Base-by-base conservation (phyloP, 2,329 filamentous ascomycete genomes). In the Diplodia sapinea region DNA sequence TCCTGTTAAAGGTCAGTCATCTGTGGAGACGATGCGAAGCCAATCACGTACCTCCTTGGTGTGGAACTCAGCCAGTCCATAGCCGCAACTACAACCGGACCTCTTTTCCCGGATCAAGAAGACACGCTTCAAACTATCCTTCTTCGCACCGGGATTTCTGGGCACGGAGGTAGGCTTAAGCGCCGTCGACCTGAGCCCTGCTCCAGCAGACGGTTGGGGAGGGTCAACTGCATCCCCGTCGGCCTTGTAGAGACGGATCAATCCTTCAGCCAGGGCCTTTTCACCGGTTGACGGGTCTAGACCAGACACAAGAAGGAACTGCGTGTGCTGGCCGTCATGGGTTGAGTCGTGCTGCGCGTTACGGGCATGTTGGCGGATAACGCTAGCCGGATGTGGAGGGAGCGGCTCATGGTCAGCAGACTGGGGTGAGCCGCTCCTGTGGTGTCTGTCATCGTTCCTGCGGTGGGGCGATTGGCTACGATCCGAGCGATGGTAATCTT, bases 41-140 rank as follows among this genome's bases (percentile, higher is more conserved):
- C 6, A 8, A n/a, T 1, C 26, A 49, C 51, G 17, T 78, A 82
- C 83, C 72, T 91, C 88, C 20, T 92, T 82, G 0, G 87, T 90
- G 72, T 87, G 89, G 75, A 94, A 96, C 77, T 96, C 92, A 0
- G 89, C 92, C 78, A 96, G 96, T 0, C 92, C 92, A 73, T 92
- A 96, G 71, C 89, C 87, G 84, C 91, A 91, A 63, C 89, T 92
- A 69, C 91, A 89, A 66, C 92, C 86, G 4, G 85, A 90, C 69
- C 83, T 84, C 54, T 88, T 85, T 74, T 94, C 91, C 66, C 92
- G 87, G 73, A 95, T 89, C 31, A 96, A 80, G 69, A 95, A 87
- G 1, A 95, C 88, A 63, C 92, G 88, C 69, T 90, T 87, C 9
- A 96, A 80, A n/a, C 91, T 92, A 23, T 89, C 88, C 38, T 89